phyloP scores from a whole-genome alignment of 1,139 yeast genomes.

The Pichiaceae sp. region DNA sequence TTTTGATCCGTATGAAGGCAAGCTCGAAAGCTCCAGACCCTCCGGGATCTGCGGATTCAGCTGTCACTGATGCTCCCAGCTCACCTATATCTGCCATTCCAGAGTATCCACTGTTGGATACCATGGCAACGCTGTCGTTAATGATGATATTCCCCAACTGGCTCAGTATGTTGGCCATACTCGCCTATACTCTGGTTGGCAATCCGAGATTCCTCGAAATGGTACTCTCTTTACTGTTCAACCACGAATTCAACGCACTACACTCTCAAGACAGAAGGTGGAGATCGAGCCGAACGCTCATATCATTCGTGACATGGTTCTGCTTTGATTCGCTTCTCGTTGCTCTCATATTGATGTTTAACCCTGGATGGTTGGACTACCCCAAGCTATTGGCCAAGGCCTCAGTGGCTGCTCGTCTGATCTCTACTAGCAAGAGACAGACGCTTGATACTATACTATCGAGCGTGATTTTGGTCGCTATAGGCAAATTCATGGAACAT shows the following conservation, averaged over 20 bases:
- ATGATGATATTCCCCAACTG: conserved; percentile 23
- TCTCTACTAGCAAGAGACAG: conserved; percentile 29
- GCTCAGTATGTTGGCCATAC: conserved; percentile 30
- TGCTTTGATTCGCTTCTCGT: conserved; percentile 16
- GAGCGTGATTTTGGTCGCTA: conserved; percentile 10
- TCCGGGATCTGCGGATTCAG: not conserved
- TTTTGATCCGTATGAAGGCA: not conserved
- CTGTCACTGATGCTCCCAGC: not conserved
- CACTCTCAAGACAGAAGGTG: not conserved
- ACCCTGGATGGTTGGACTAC: conserved; percentile 32
- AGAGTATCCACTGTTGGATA: conserved; percentile 21
- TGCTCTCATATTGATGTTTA: conserved; percentile 22
- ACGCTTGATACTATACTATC: conserved; percentile 18
- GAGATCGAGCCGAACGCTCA: not conserved
- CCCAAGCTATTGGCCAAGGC: conserved; percentile 40
- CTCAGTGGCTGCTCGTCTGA: conserved; percentile 40
- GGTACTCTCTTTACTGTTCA: conserved; percentile 28
- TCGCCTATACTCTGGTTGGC: conserved; percentile 34
- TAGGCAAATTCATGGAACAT: conserved; percentile 8
- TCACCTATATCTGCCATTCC: conserved; percentile 9
- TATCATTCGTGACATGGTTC: conserved; percentile 9
- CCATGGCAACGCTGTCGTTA: conserved; percentile 22
- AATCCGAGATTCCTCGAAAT: conserved; percentile 36
- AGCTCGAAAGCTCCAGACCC: too few relatives aligned
- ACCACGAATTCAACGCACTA: conserved; percentile 15